Conservation (phyloP, 1,139 yeast species). For the Blastobotrys elegans region DNA sequence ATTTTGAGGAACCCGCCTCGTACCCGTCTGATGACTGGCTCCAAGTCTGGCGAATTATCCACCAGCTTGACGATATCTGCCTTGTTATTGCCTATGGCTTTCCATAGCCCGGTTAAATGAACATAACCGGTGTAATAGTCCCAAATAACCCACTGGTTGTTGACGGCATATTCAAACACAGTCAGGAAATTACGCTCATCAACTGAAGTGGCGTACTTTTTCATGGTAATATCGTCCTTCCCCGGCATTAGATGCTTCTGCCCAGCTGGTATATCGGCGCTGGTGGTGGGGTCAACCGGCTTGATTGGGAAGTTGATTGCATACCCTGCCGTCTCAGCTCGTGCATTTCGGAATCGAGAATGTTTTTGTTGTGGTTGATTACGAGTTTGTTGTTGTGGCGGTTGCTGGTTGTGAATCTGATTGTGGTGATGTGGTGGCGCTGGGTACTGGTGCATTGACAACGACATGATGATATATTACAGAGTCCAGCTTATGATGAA, state of each 20-base stretch:
- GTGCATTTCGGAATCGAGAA: slow-evolving; percentile 10
- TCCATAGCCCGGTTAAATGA: slow-evolving; percentile 90
- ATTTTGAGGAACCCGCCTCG: slow-evolving; percentile 90
- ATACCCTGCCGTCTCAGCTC: slow-evolving; percentile 15
- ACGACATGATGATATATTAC: background rate
- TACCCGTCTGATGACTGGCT: slow-evolving; percentile 66
- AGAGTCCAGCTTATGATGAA: background rate
- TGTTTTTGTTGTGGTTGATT: background rate
- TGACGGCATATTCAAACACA: slow-evolving; percentile 66
- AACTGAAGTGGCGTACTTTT: slow-evolving; percentile 68
- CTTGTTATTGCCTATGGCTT: slow-evolving; percentile 64
- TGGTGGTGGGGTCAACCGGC: slow-evolving; percentile 15
- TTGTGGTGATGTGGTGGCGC: background rate
- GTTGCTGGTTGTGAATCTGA: background rate
- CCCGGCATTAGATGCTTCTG: slow-evolving; percentile 32
- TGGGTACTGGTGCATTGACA: background rate
- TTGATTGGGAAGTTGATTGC: slow-evolving; percentile 29
- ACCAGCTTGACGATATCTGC: slow-evolving; percentile 73
- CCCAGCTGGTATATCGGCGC: slow-evolving; percentile 14
- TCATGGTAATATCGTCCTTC: slow-evolving; percentile 41
- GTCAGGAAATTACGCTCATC: slow-evolving; percentile 67
- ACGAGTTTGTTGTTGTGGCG: background rate
- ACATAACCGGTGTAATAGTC: slow-evolving; percentile 84
- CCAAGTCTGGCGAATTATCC: slow-evolving; percentile 66
- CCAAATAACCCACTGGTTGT: slow-evolving; percentile 74